These are phyloP conservation scores for Lablab purpureus DNA, from an alignment of 306 rosid genomes.

Conservation along the genomic window DNA sequence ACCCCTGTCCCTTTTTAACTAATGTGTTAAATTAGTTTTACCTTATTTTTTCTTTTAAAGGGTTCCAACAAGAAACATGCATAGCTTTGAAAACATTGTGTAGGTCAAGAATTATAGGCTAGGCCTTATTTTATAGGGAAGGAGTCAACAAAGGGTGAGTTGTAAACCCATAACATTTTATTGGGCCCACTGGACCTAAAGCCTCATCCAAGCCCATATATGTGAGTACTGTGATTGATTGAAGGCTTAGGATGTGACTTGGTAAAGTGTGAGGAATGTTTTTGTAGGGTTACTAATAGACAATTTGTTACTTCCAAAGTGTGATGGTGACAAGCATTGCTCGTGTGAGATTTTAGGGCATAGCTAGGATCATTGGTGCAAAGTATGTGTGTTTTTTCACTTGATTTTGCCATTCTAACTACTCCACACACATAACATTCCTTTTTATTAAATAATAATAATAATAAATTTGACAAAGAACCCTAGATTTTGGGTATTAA, in stretches of 20 bases:
- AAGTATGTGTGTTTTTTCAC: constrained; percentile 30
- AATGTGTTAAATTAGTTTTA: not conserved
- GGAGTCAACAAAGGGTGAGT: constrained; percentile 2
- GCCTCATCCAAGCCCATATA: constrained; percentile 38
- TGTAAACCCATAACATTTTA: constrained; percentile 6
- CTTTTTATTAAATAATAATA: not conserved
- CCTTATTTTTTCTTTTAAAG: not conserved
- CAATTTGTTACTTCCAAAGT: constrained; percentile 40
- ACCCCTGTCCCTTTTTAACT: too few species aligned
- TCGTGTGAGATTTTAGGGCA: constrained; percentile 27
- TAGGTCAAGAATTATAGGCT: constrained; percentile 29
- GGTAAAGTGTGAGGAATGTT: constrained; percentile 49
- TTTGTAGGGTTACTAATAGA: constrained; percentile 47
- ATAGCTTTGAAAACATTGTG: not conserved
- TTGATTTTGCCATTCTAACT: constrained; percentile 44
- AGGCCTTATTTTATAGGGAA: constrained; percentile 30
- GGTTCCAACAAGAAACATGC: not conserved
- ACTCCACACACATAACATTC: constrained; percentile 37
- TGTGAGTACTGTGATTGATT: constrained; percentile 21
- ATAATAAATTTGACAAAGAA: not conserved
- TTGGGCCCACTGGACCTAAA: constrained; percentile 45
- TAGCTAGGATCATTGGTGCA: constrained; percentile 34
- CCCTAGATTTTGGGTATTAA: constrained; percentile 17
- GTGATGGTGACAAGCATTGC: constrained; percentile 50
- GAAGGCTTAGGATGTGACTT: constrained; percentile 47